Evolutionary conservation across 768 basidiomycete species (phyloP), one percentile per base, ranked within the genome.

Genomic region (Kwoniella dendrophila): DNA sequence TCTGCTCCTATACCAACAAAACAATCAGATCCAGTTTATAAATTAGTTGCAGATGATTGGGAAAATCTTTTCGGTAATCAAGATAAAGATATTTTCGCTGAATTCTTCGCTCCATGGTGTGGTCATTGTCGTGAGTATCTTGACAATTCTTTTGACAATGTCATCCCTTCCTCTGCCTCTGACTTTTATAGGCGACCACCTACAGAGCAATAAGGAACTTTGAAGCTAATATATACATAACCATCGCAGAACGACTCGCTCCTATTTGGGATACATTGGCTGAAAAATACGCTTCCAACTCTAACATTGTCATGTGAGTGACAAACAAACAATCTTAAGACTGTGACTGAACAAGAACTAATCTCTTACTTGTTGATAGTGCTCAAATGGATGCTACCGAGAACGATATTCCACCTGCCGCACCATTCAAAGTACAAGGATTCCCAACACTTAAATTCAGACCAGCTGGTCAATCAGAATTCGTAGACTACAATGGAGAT

Each of bases 301-400:
- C 88, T 80, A 85, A 84, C 36, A 71, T 96, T 58, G 68, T 86
- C 70, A 92, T 95, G 92, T 94, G 78, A 67, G 75, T 71, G 52
- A 84, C n/a, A 16, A 16, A 20, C 12, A 12, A 44, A 20, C 11
- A 20, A 44, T 12, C n/a, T 12, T 10, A 6, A 44, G n/a, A 10
- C 11, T 20, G 10, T 20, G 43, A 20, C n/a, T 44, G 20, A 44
- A 16, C 30, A 8, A 11, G 32, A 34, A 10, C 52, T n/a, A 4
- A 52, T 43, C 30, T 32, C 27, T 22, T 30, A 38, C 41, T 43
- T 20, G 6, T 14, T 43, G 6, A 6, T 48, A 78, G 77, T 56
- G 94, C 92, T 73, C 97, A 98, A 82, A 87, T 98, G 82, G 96
- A 99, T 68, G 91, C 92, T 1, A 88, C 88, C 62, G 93, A 96